Evolutionary conservation across 257 asterid species (phyloP), one percentile per base, ranked within the genome.

Genomic region (Cordia subcordata): DNA sequence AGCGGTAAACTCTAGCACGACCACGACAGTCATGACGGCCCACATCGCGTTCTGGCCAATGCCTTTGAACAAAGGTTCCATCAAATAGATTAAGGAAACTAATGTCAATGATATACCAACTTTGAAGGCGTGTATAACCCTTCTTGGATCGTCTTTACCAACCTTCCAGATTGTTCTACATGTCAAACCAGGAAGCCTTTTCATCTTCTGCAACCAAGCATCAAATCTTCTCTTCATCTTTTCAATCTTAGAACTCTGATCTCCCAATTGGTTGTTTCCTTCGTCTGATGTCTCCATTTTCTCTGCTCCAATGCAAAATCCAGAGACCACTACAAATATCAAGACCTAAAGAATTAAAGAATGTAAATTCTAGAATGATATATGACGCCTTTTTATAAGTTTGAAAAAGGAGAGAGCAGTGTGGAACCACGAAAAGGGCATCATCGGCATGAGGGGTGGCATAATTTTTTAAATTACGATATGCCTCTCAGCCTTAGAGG

Each of bases 11-110:
- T 92, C 96, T 6, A 92, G 83, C 53, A 92, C 99, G 46, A 92
- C 93, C 0, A 88, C 99, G 0, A 92, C 99, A 16, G 99, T 92
- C 93, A 92, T 88, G 72, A 92, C 94, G 20, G 94, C 99, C 99
- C 99, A 92, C 39, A 92, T 86, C 52, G 99, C 88, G 51, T 67
- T 88, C 49, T 84, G 79, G 4, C 99, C 99, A 0, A 92, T 77
- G 13, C 72, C 87, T 58, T 78, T 68, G 75, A 84, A 92, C 81
- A 84, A 68, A 1, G 99, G 99, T 74, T 92, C 96, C 77, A 82
- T 35, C 57, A 92, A 70, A 60, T 84, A 92, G 62, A 92, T 47
- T 79, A 86, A 55, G 0, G 96, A 84, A 52, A 86, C 99, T 39
- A 92, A 47, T 21, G 99, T 78, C 67, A 92, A 68, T 0, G 99